Percentiles rank a stretch among this genome's conserved stretches.
phyloP scores from a whole-genome alignment of 306 rosid species.

The Boehmeria nivea region DNA sequence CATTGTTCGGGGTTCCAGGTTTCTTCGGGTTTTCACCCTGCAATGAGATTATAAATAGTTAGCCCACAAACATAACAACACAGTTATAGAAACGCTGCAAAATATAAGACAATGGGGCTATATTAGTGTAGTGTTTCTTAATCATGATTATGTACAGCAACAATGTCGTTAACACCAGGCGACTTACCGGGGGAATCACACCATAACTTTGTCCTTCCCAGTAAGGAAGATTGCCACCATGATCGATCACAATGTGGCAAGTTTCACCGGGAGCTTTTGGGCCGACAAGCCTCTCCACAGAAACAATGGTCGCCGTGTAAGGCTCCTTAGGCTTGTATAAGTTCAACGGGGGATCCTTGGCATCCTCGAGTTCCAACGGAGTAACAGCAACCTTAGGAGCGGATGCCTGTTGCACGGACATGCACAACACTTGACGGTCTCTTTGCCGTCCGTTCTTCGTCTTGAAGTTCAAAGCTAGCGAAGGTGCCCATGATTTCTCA shows the following conservation, averaged over 20 bases:
- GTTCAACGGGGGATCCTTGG: constrained; percentile 74
- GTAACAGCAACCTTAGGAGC: constrained; percentile 60
- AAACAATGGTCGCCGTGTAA: constrained; percentile 87
- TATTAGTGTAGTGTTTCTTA: not conserved
- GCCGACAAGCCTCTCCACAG: constrained; percentile 92
- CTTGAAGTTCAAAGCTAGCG: constrained; percentile 43
- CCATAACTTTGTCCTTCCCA: constrained; percentile 99
- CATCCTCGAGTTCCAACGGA: constrained; percentile 72
- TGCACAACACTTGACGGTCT: constrained; percentile 46
- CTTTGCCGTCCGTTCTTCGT: constrained; percentile 32
- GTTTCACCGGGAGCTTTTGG: constrained; percentile 97
- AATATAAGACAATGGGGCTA: not conserved
- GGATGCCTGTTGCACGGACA: constrained; percentile 88
- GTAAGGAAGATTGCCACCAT: constrained; percentile 89
- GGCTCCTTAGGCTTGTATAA: constrained; percentile 72
- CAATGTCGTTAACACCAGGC: not conserved
- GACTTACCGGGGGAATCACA: constrained; percentile 87
- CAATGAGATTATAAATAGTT: constrained; percentile 1
- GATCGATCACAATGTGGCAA: constrained; percentile 93
- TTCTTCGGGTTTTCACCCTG: constrained; percentile 98
- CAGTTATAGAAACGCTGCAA: not conserved
- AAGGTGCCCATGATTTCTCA: constrained; percentile 54
- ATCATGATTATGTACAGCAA: not conserved
- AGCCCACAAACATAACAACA: too few relatives aligned
- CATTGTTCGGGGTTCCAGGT: constrained; percentile 80